A percentile compares a stretch with the other conserved stretches of the same genome.
phyloP scores from a whole-genome alignment of 345 rosid species.

The Raphanus raphanistrum region DNA sequence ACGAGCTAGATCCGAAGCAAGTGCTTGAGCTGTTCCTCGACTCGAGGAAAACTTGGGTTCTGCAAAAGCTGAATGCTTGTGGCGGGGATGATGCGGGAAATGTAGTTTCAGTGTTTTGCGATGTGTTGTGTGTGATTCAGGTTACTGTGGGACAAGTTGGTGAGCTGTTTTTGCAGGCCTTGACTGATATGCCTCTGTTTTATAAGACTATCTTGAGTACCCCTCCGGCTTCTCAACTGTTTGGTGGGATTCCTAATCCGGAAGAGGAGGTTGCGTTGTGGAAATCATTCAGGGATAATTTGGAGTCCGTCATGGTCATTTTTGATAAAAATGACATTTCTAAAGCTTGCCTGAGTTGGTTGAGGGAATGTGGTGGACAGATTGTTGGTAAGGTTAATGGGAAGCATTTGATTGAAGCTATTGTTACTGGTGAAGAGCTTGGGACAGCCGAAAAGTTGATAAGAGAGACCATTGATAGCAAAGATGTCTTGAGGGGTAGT shows the following conservation, averaged over 20 bases:
- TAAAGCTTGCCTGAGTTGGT: conserved; percentile 71
- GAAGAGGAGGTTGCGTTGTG: conserved; percentile 91
- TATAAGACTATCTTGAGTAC: conserved; percentile 80
- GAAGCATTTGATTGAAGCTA: conserved; percentile 62
- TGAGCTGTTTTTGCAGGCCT: conserved; percentile 80
- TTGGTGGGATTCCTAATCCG: conserved; percentile 92
- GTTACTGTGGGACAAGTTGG: conserved; percentile 86
- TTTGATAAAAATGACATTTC: conserved; percentile 62
- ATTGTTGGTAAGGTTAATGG: conserved; percentile 67
- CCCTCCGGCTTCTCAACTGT: conserved; percentile 93
- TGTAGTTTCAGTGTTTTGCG: conserved; percentile 67
- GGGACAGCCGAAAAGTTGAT: conserved; percentile 76
- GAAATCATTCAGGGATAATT: conserved; percentile 77
- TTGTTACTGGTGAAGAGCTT: conserved; percentile 72
- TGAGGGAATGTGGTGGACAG: conserved; percentile 68
- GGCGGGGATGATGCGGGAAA: conserved; percentile 39
- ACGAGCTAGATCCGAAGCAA: conserved; percentile 71
- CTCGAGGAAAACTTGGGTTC: conserved; percentile 78
- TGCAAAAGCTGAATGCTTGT: conserved; percentile 60
- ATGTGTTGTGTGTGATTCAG: conserved; percentile 71
- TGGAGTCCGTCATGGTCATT: conserved; percentile 59
- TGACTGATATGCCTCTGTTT: conserved; percentile 89
- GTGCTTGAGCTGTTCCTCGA: conserved; percentile 74
- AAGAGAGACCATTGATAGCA: conserved; percentile 78
- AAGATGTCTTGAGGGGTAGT: conserved; percentile 84